Conservation (phyloP, 352 stramenopile species). For the Phytophthora palmivora region DNA sequence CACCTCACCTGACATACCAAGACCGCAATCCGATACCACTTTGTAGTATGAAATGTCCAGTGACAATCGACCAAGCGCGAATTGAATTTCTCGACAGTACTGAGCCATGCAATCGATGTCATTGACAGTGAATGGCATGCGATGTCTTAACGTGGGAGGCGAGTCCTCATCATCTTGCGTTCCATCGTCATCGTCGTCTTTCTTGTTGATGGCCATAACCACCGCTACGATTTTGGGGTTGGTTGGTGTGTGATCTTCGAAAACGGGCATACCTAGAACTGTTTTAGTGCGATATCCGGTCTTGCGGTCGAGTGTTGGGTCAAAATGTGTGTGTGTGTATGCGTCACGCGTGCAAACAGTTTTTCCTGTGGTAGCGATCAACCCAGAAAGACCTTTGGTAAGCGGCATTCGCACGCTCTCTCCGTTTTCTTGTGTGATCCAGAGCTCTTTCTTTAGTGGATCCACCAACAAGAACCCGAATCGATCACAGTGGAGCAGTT, state of each 20-base stretch:
- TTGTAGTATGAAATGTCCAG: conserved; percentile 81
- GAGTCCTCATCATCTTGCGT: conserved; percentile 23
- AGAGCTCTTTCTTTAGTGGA: conserved; percentile 73
- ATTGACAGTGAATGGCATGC: conserved; percentile 58
- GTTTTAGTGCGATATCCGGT: conserved; percentile 77
- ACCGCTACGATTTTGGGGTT: conserved; percentile 76
- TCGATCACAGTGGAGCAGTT: conserved; percentile 64
- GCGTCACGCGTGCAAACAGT: conserved; percentile 60
- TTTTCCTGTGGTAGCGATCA: conserved; percentile 59
- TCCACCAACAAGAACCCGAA: conserved; percentile 73
- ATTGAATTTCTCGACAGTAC: conserved; percentile 75
- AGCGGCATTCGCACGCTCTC: conserved; percentile 66
- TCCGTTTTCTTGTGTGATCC: conserved; percentile 67
- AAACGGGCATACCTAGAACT: conserved; percentile 72
- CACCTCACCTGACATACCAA: conserved; percentile 25
- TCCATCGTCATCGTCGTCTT: conserved; percentile 29
- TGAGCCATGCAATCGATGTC: conserved; percentile 57
- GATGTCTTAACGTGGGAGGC: conserved; percentile 3
- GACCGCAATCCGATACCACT: conserved; percentile 56
- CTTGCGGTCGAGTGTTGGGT: conserved; percentile 64
- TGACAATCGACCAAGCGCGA: conserved; percentile 63
- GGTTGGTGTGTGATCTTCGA: conserved; percentile 59
- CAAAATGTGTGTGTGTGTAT: conserved; percentile 66
- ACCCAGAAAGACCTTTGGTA: conserved; percentile 65
- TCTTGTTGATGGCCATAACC: conserved; percentile 91